phyloP scores from a whole-genome alignment of 306 rosid species.

The Sindora glabra region DNA sequence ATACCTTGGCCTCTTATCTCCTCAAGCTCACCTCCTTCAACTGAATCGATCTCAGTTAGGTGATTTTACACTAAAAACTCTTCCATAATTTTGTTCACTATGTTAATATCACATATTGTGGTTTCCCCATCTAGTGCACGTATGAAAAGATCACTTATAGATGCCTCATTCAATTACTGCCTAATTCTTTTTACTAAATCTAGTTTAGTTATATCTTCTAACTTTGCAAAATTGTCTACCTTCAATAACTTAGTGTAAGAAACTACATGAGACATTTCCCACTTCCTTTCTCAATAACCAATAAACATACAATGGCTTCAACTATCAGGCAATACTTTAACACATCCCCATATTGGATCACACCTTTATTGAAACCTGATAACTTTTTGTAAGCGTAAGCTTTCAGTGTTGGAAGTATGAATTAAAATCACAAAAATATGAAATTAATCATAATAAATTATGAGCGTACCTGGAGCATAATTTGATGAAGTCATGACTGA shows the following conservation, averaged over 20 bases:
- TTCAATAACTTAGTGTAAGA: conserved; percentile 71
- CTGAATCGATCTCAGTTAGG: conserved; percentile 47
- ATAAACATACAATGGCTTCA: conserved; percentile 60
- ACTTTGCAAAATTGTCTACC: conserved; percentile 52
- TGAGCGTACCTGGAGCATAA: no score
- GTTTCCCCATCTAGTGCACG: conserved; percentile 50
- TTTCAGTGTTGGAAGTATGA: no score
- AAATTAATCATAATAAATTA: no score
- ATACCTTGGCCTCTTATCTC: conserved; percentile 52
- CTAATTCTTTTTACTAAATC: conserved; percentile 69
- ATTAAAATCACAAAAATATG: no score
- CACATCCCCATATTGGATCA: conserved; percentile 47
- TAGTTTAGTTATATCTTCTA: conserved; percentile 41
- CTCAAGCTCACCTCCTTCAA: conserved; percentile 41
- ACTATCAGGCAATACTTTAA: conserved; percentile 44
- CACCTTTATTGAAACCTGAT: conserved; percentile 81
- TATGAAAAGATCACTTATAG: conserved; percentile 69
- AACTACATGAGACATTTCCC: conserved; percentile 83
- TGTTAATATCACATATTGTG: conserved; percentile 44
- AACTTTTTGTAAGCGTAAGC: conserved; percentile 74
- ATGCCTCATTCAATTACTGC: conserved; percentile 87
- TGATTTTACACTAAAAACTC: conserved; percentile 58
- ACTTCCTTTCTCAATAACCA: conserved; percentile 71
- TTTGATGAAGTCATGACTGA: no score
- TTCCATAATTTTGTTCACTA: conserved; percentile 61